phyloP scores from a whole-genome alignment of 495 filamentous ascomycete species.

The Tetracladium marchalianum region DNA sequence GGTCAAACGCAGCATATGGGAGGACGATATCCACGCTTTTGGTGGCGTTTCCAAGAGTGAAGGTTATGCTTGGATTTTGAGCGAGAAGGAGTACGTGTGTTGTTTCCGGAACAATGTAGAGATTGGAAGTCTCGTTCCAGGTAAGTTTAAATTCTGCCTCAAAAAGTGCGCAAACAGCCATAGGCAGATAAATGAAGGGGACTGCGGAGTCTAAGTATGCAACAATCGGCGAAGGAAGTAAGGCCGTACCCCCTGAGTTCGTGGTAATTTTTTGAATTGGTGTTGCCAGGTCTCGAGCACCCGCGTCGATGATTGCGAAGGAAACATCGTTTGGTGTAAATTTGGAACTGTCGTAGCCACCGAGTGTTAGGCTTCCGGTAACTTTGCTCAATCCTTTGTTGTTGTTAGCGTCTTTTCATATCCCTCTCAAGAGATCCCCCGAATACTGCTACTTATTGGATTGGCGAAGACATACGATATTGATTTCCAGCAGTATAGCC shows the following conservation, averaged over 20 bases:
- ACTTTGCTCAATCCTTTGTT: constrained; percentile 31
- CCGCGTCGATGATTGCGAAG: constrained; percentile 1
- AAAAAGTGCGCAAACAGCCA: constrained; percentile 41
- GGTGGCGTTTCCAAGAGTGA: constrained; percentile 33
- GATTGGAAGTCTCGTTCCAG: constrained; percentile 30
- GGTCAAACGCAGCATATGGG: constrained; percentile 46
- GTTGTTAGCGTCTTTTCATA: neutral
- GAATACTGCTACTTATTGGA: neutral
- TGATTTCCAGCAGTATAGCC: constrained; percentile 48
- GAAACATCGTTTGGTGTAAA: constrained; percentile 37
- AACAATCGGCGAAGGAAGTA: constrained; percentile 25
- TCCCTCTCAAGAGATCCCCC: neutral
- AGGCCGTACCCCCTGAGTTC: constrained; percentile 3
- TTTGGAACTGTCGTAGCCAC: constrained; percentile 43
- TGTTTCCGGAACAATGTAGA: constrained; percentile 42
- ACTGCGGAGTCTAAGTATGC: constrained; percentile 44
- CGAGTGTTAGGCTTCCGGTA: constrained; percentile 42
- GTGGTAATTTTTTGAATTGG: constrained; percentile 5
- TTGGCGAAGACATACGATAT: constrained; percentile 21
- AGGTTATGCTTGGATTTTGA: constrained; percentile 38
- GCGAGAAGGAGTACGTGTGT: constrained; percentile 31
- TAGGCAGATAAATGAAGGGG: constrained; percentile 44
- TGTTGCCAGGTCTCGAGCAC: constrained; percentile 4
- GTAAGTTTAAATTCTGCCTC: constrained; percentile 41
- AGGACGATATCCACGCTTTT: constrained; percentile 38